These are phyloP conservation scores for Mortierella antarctica DNA, from an alignment of 192 early-diverging fungal species.

Conservation along the genomic window DNA sequence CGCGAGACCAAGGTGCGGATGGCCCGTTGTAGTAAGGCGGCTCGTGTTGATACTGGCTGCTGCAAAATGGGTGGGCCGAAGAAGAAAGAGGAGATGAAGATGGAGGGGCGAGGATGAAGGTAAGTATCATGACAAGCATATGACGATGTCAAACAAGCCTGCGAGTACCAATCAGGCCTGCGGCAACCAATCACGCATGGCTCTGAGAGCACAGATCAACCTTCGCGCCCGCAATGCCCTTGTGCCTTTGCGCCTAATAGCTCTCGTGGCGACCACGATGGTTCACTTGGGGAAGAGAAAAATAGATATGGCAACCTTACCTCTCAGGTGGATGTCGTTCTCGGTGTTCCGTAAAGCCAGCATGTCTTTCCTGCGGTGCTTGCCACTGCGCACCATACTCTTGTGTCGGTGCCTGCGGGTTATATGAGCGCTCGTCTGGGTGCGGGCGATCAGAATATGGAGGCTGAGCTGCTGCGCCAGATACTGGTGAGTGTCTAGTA, in stretches of 20 bases:
- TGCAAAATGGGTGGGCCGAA: not conserved
- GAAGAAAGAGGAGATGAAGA: not conserved
- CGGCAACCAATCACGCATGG: not conserved
- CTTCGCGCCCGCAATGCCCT: not conserved
- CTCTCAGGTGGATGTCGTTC: slow-evolving; percentile 20
- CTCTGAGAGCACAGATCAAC: not conserved
- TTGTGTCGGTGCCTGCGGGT: not conserved
- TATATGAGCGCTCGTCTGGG: not conserved
- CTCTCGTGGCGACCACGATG: not conserved
- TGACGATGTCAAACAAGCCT: not conserved
- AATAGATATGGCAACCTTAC: not conserved
- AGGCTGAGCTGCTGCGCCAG: not conserved
- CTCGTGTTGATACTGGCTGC: slow-evolving; percentile 3
- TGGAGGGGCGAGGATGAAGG: not conserved
- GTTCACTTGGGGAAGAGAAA: not conserved
- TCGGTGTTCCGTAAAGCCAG: slow-evolving; percentile 6
- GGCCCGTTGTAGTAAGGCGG: slow-evolving; percentile 3
- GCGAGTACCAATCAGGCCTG: not conserved
- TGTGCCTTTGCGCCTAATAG: not conserved
- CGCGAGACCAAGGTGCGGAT: not conserved
- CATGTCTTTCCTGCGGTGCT: slow-evolving; percentile 6
- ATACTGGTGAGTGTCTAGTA: slow-evolving; percentile 6
- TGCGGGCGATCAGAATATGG: slow-evolving; percentile 3
- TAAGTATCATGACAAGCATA: no score
- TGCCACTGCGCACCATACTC: not conserved